A percentile compares a stretch with the other conserved stretches of the same genome.
Conservation (phyloP, 805 yeast genomes). For the Starmerella apis region DNA sequence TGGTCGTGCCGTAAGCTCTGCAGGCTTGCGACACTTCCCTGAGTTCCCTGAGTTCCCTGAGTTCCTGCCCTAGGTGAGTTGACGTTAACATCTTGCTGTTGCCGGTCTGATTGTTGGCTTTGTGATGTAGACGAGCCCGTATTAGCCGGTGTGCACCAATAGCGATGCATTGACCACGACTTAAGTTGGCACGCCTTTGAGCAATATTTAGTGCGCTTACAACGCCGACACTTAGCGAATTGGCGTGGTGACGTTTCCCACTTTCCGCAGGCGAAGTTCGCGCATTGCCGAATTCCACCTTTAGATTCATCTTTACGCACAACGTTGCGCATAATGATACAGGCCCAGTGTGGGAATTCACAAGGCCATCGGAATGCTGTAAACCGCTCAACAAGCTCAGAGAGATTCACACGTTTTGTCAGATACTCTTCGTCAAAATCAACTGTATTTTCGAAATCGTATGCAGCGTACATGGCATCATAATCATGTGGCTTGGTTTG, state of each 20-base stretch:
- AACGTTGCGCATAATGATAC: slow-evolving; percentile 93
- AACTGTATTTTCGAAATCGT: slow-evolving; percentile 30
- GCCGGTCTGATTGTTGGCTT: not conserved
- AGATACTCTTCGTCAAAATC: slow-evolving; percentile 40
- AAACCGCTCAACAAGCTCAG: slow-evolving; percentile 86
- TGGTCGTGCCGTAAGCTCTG: slow-evolving; percentile 2
- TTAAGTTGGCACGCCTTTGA: slow-evolving; percentile 81
- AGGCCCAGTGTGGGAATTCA: slow-evolving; percentile 92
- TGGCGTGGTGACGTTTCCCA: slow-evolving; percentile 90
- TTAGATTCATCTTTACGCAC: slow-evolving; percentile 71
- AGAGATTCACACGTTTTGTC: slow-evolving; percentile 47
- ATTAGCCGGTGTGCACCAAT: slow-evolving; percentile 57
- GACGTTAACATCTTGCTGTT: not conserved
- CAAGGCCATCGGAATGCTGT: slow-evolving; percentile 59
- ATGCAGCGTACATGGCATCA: slow-evolving; percentile 14
- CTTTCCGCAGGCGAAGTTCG: slow-evolving; percentile 80
- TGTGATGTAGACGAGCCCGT: slow-evolving; percentile 13
- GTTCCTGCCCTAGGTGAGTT: not conserved
- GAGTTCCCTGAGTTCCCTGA: too few species aligned
- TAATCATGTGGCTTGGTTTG: not conserved
- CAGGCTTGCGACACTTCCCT: slow-evolving; percentile 3
- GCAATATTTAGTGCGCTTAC: slow-evolving; percentile 92
- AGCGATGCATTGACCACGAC: slow-evolving; percentile 88
- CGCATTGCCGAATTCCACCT: slow-evolving; percentile 91
- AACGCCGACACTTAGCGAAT: slow-evolving; percentile 88